Evolutionary conservation across 208 protist genomes (phyloP), one percentile per base, ranked within the genome.

Genomic region (Lotmaria passim): DNA sequence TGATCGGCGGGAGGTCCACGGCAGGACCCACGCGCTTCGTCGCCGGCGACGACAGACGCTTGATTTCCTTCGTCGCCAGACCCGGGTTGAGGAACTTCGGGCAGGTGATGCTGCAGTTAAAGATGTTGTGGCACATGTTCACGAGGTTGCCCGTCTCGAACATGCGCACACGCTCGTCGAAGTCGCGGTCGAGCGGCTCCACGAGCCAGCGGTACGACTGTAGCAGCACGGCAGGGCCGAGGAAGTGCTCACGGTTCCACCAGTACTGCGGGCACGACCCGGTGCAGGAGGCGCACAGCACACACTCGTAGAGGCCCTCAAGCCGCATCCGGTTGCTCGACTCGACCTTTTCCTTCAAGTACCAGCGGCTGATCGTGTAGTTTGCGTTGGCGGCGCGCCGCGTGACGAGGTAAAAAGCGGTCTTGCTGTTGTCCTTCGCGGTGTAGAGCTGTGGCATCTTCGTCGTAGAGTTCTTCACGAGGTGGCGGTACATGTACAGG

Each of bases 91-190:
- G 86, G 78, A 93, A 94, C 82, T 97, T 97, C 53, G 92, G 92
- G 73, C 92, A 97, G 14, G 89, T 94, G 59, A 94, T 82, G 64
- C 68, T 87, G 83, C 92, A 97, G 73, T 97, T 97, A 75, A 95
- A 94, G 63, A 97, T 95, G 72, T 94, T 97, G 73, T 97, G 92
- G 77, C 92, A 97, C 80, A 95, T 93, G 79, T 94, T 94, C 70
- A 95, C 81, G 12, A 90, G 79, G 24, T 77, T 79, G 65, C 89
- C 88, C 60, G 93, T 87, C 79, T 97, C 89, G 70, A 94, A 91
- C 80, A 92, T 88, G 62, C 85, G 83, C 57, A 97, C 78, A 28
- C 92, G 83, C 62, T 82, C 82, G 63, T 95, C 88, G 34, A 94
- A 93, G 77, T 94, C 87, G 50, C 85, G 79, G 62, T 97, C 92